A percentile compares a stretch with the other conserved stretches of the same genome.
phyloP scores from a whole-genome alignment of 768 basidiomycete genomes.

The Hydnomerulius pinastri region DNA sequence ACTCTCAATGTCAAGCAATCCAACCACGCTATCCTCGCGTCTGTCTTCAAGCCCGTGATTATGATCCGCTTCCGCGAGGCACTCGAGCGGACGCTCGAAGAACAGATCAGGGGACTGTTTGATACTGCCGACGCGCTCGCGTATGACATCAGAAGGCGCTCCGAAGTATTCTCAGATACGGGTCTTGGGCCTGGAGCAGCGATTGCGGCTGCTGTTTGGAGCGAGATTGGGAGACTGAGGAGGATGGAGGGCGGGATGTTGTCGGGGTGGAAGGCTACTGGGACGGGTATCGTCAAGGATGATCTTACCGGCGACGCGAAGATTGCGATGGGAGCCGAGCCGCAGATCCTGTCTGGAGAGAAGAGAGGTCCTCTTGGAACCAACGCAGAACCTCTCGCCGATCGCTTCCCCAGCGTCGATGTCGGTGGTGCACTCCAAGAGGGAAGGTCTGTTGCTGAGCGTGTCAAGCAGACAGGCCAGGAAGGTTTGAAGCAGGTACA shows the following conservation, averaged over 20 bases:
- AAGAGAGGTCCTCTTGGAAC: constrained; percentile 69
- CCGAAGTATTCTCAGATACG: constrained; percentile 65
- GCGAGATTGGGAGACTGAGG: constrained; percentile 62
- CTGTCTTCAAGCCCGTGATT: constrained; percentile 66
- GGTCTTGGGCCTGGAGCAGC: constrained; percentile 53
- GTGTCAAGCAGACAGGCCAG: constrained; percentile 31
- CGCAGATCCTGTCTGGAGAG: constrained; percentile 67
- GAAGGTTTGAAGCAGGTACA: constrained; percentile 39
- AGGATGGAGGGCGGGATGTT: constrained; percentile 37
- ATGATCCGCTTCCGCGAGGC: constrained; percentile 58
- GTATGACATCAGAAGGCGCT: constrained; percentile 58
- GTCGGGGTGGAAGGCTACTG: constrained; percentile 54
- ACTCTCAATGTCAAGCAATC: constrained; percentile 55
- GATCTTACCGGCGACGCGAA: constrained; percentile 34
- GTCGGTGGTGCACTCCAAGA: constrained; percentile 2
- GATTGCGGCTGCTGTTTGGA: constrained; percentile 65
- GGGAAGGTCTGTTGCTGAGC: constrained; percentile 32
- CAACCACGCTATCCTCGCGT: constrained; percentile 63
- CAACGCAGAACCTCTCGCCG: constrained; percentile 39
- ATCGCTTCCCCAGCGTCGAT: background rate
- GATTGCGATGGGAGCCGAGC: constrained; percentile 73
- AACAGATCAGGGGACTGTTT: constrained; percentile 52
- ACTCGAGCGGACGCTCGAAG: constrained; percentile 56
- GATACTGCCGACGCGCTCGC: constrained; percentile 57
- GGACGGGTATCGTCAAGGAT: constrained; percentile 64